These are phyloP conservation scores for Tardiomyces depauwii DNA, from an alignment of 1,139 yeast genomes.

Conservation along the genomic window DNA sequence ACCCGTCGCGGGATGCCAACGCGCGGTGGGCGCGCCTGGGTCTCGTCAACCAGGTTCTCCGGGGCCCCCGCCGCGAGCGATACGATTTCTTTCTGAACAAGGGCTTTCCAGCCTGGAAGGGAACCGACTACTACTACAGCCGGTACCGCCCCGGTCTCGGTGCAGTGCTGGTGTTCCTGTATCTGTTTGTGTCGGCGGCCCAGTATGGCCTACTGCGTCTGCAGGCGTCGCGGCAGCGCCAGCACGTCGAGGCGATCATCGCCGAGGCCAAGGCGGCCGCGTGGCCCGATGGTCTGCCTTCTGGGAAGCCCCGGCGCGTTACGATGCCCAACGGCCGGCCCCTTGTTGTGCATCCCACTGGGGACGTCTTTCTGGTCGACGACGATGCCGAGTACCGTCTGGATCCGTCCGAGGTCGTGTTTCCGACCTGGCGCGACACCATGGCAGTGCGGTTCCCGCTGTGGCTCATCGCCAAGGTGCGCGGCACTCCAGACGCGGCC, in stretches of 20 bases:
- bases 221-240: constrained; percentile 42
- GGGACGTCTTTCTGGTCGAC: constrained; percentile 55
- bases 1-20: constrained; percentile 30
- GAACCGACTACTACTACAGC: constrained; percentile 26
- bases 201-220: constrained; percentile 37
- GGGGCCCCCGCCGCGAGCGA: constrained; percentile 52
- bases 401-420: constrained; percentile 25
- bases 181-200: constrained; percentile 39
- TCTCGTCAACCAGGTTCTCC: constrained; percentile 59
- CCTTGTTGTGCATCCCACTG: constrained; percentile 56
- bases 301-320: constrained; percentile 22
- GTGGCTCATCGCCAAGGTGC: constrained; percentile 7
- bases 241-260: constrained; percentile 35
- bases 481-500: constrained; percentile 1
- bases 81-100: constrained; percentile 75
- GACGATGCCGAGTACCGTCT: constrained; percentile 29
- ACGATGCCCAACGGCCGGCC: constrained; percentile 39
- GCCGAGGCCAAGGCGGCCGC: constrained; percentile 33
- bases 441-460: constrained; percentile 39
- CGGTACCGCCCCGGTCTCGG: constrained; percentile 41
- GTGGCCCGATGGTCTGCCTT: constrained; percentile 30
- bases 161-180: constrained; percentile 40
- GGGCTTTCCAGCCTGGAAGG: constrained; percentile 80
- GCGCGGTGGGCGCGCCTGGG: constrained; percentile 66
- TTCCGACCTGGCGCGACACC: constrained; percentile 46